Evolutionary conservation across 345 rosid species (phyloP).

Genomic region (Bruguiera gymnorhiza): DNA sequence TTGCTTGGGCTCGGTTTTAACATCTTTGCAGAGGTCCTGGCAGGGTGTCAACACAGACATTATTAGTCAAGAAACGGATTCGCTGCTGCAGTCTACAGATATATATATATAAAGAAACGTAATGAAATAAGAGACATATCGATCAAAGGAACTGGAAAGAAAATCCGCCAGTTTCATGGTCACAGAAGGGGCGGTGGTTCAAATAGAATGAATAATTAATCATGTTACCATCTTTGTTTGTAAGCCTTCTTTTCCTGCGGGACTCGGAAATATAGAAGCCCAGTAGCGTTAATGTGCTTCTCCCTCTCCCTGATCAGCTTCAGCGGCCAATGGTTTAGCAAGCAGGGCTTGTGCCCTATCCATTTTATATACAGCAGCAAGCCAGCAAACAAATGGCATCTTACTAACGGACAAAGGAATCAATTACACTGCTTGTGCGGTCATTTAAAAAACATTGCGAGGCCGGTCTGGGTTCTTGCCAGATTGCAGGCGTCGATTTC

Average conservation of each 20-base stretch:
- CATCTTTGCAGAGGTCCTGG: constrained; percentile 34
- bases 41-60: background rate
- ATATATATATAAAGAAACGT: background rate
- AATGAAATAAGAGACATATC: too few species aligned
- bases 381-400: too few species aligned
- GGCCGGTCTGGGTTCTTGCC: constrained; percentile 8
- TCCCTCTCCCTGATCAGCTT: too few species aligned
- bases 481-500: background rate
- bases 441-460: background rate
- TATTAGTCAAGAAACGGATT: background rate
- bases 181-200: too few species aligned
- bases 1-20: constrained; percentile 21
- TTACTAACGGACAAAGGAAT: background rate
- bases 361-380: too few species aligned
- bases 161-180: too few species aligned
- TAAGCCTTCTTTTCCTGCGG: background rate
- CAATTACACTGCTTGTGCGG: constrained; percentile 4
- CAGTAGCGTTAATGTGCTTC: too few species aligned
- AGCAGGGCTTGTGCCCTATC: too few species aligned
- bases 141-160: too few species aligned
- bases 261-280: background rate
- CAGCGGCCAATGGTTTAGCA: too few species aligned
- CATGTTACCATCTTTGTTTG: constrained; percentile 27
- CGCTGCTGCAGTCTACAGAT: background rate
- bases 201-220: too few species aligned